A percentile compares a stretch with the other conserved stretches of the same genome.
These are phyloP conservation scores for Lactifluus hygrophoroides DNA, from an alignment of 768 basidiomycete species.

Conservation along the genomic window DNA sequence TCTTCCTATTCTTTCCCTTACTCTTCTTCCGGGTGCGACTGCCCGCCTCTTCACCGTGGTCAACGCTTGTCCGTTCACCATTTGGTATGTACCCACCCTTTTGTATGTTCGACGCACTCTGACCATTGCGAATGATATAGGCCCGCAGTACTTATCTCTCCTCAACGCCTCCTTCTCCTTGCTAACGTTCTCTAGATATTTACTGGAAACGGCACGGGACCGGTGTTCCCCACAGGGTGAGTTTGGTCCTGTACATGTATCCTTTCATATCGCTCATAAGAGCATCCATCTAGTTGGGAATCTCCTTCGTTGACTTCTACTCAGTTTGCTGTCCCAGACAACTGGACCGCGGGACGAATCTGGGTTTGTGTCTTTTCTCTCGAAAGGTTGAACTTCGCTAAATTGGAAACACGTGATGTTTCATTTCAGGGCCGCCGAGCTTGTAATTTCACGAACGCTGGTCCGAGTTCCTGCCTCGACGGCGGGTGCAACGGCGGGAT, in stretches of 20 bases:
- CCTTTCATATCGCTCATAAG: neutral
- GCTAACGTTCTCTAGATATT: constrained; percentile 2
- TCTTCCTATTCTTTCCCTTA: neutral
- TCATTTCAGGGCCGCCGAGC: constrained; percentile 20
- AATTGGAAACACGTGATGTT: neutral
- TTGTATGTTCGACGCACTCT: neutral
- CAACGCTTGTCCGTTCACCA: constrained; percentile 15
- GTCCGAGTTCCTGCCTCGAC: constrained; percentile 21
- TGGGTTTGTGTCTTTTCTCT: constrained; percentile 17
- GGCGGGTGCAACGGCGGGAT: constrained; percentile 26
- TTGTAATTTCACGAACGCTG: constrained; percentile 22
- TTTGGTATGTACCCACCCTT: constrained; percentile 2
- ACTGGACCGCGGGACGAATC: constrained; percentile 24
- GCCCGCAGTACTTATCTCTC: constrained; percentile 11
- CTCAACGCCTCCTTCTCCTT: no score
- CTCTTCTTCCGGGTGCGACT: neutral
- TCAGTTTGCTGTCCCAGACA: constrained; percentile 22
- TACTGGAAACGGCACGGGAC: constrained; percentile 2
- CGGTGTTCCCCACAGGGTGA: constrained; percentile 13
- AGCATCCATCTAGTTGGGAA: constrained; percentile 16
- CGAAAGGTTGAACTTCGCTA: neutral
- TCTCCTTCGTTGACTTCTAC: constrained; percentile 15
- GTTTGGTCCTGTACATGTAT: neutral
- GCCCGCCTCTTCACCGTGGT: constrained; percentile 15
- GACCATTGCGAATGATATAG: neutral